Percentiles rank a stretch among this genome's conserved stretches.
Evolutionary conservation across 106 monocot species (phyloP).

Genomic region (Gastrodia elata): DNA sequence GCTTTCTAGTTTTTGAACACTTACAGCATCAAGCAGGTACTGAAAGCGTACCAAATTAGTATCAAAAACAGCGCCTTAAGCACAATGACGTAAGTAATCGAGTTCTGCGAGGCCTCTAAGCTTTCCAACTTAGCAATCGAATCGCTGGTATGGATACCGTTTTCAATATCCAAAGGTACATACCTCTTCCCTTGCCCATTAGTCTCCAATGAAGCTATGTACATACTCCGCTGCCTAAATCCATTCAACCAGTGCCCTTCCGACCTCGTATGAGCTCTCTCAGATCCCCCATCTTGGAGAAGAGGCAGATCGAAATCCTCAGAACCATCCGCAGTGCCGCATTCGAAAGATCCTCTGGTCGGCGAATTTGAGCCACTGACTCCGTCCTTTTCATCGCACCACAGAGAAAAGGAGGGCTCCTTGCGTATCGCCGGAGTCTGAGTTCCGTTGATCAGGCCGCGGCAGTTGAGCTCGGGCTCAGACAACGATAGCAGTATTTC

Average conservation of each 20-base stretch:
- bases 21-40: constrained; percentile 87
- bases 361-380: constrained; percentile 1
- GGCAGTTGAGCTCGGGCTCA: background rate
- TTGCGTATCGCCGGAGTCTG: constrained; percentile 13
- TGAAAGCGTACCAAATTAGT: constrained; percentile 79
- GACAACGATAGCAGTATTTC: background rate
- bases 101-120: constrained; percentile 4
- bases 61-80: constrained; percentile 60
- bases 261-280: background rate
- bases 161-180: constrained; percentile 53
- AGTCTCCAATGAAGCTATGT: background rate
- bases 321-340: constrained; percentile 8
- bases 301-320: constrained; percentile 52
- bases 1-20: constrained; percentile 13
- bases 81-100: constrained; percentile 33
- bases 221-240: constrained; percentile 30
- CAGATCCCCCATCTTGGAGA: constrained; percentile 13
- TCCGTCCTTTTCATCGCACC: constrained; percentile 39
- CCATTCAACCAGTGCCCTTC: constrained; percentile 12
- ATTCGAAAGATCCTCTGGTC: constrained; percentile 8
- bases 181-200: constrained; percentile 12
- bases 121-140: constrained; percentile 21
- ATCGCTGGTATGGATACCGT: constrained; percentile 12
- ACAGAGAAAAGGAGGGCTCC: constrained; percentile 73
- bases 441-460: background rate